Base-by-base conservation (phyloP, 495 filamentous ascomycete species). In the Lophiotrema nucula region DNA sequence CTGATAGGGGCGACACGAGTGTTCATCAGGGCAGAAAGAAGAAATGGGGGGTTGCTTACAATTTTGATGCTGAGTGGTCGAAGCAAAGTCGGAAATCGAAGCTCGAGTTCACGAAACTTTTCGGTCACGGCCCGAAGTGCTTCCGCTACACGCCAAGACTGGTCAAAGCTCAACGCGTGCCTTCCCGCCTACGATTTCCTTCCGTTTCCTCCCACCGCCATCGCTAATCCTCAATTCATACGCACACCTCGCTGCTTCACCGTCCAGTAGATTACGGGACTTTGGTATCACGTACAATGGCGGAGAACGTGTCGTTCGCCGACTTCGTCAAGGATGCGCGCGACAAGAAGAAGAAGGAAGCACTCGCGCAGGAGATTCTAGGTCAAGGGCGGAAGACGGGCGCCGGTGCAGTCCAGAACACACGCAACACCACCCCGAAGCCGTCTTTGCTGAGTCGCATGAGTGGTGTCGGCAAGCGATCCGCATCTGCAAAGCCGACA, bases 281-380 rank as follows among this genome's bases (percentile, higher is more conserved):
- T n/a, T n/a, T n/a, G n/a, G n/a, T n/a, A n/a, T 21, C 27, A 18
- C 26, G 35, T 18, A 44, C 23, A 8, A 44, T 44, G 41, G 33
- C 50, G 13, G 35, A 37, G 4, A 47, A 38, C n/a, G 22, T 31
- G 3, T 57, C 51, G 4, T 56, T 63, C 38, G 47, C 46, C 2
- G 60, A 63, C 19, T 57, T 63, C 31, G 44, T 63, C 53, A 57
- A 63, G 26, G 28, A 57, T 18, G 16, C 46, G 8, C 60, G 60
- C 21, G 60, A 63, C 19, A 48, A 53, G 47, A 63, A 63, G 33
- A 63, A 53, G 53, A 58, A 63, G 15, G 54, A 64, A 22, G 47
- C 39, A 11, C 42, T 69, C 1, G 67, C 67, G 4, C 59, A 69
- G 24, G 53, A 67, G 31, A 67, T 69, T 28, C 60, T 69, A 4